Evolutionary conservation across 805 yeast genomes (phyloP).

Genomic region (Starmerella etchellsii): DNA sequence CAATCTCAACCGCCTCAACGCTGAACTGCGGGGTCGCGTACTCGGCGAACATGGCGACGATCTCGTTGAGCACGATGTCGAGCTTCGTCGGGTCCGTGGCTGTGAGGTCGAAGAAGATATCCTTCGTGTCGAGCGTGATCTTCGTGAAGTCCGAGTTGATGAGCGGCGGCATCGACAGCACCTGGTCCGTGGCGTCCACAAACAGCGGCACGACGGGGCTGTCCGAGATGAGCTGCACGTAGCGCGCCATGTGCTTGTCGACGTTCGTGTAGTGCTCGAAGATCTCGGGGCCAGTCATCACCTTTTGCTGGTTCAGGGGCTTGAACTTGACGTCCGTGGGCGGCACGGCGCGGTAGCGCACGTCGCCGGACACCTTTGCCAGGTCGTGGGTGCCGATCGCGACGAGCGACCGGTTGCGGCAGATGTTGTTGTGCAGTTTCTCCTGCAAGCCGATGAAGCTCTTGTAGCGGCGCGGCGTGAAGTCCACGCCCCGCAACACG

Average conservation of each 20-base stretch:
- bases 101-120: conserved; percentile 84
- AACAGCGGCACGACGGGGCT: conserved; percentile 87
- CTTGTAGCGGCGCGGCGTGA: conserved; percentile 75
- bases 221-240: conserved; percentile 73
- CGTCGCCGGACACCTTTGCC: conserved; percentile 67
- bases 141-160: conserved; percentile 88
- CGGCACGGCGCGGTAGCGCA: conserved; percentile 72
- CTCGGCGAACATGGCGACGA: conserved; percentile 91
- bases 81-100: conserved; percentile 93
- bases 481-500: conserved; percentile 68
- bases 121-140: conserved; percentile 69
- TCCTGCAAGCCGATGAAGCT: conserved; percentile 94
- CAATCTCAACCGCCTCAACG: conserved; percentile 78
- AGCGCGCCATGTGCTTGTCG: conserved; percentile 82
- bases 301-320: conserved; percentile 32
- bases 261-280: conserved; percentile 74
- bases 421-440: conserved; percentile 83
- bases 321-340: conserved; percentile 58
- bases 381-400: conserved; percentile 98
- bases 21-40: conserved; percentile 72
- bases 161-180: conserved; percentile 92
- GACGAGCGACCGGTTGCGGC: conserved; percentile 94
- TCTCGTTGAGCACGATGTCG: conserved; percentile 79
- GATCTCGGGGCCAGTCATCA: conserved; percentile 60
- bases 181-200: conserved; percentile 58